Evolutionary conservation across 306 rosid genomes (phyloP).

Genomic region (Lathyrus aphaca): DNA sequence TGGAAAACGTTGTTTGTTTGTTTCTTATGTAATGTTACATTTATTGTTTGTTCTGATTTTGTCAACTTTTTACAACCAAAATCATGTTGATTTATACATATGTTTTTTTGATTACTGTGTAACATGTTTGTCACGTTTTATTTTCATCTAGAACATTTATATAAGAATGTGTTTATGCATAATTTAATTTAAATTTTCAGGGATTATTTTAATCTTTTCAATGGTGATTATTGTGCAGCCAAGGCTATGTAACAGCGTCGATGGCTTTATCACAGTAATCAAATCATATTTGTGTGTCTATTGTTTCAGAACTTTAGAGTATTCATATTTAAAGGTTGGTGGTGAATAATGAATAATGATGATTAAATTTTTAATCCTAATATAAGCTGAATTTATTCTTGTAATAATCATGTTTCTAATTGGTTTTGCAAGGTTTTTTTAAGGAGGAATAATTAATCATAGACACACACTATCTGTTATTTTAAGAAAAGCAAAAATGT

Average conservation of each 20-base stretch:
- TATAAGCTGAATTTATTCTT: conserved; percentile 3
- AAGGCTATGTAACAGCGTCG: conserved; percentile 8
- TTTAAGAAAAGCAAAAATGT: conserved; percentile 20
- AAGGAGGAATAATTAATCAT: conserved; percentile 19
- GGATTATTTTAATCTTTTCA: conserved; percentile 27
- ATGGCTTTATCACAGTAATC: conserved; percentile 22
- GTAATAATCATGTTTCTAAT: neutral
- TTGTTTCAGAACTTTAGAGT: conserved; percentile 23
- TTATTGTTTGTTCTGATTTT: neutral
- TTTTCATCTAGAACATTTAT: neutral
- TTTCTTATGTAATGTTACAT: neutral
- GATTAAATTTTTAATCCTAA: conserved; percentile 6
- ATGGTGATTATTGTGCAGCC: conserved; percentile 34
- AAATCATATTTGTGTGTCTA: neutral
- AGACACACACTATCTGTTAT: neutral
- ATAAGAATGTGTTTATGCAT: neutral
- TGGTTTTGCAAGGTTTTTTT: conserved; percentile 35
- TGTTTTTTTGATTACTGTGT: neutral
- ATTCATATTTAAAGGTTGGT: conserved; percentile 32
- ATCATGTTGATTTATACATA: neutral
- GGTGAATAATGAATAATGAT: neutral
- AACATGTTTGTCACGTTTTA: neutral
- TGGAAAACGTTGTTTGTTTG: neutral
- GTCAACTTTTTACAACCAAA: conserved; percentile 4
- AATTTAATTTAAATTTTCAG: conserved; percentile 31